These are phyloP conservation scores for Moesziomyces sp. DNA, from an alignment of 1,284 basidiomycete genomes.

Conservation along the genomic window DNA sequence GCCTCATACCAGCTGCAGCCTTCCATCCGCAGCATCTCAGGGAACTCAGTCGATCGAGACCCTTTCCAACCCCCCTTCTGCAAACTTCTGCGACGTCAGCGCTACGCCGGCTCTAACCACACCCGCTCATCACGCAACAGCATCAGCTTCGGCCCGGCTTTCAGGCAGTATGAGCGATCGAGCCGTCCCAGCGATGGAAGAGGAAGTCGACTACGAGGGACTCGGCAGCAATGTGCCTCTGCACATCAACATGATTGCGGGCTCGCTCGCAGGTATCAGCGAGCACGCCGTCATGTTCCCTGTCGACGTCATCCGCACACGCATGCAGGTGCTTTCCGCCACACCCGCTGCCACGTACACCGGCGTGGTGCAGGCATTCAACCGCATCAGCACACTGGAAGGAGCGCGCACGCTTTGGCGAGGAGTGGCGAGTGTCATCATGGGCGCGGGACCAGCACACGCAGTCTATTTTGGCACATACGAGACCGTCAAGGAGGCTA, in stretches of 20 bases:
- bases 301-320: conserved; percentile 97
- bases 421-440: conserved; percentile 94
- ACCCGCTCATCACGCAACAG: neutral
- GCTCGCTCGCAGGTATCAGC: conserved; percentile 95
- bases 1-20: conserved; percentile 20
- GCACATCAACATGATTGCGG: conserved; percentile 92
- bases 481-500: conserved; percentile 91
- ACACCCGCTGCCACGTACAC: conserved; percentile 85
- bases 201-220: conserved; percentile 66
- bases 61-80: neutral
- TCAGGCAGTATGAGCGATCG: conserved; percentile 36
- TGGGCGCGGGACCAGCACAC: conserved; percentile 97
- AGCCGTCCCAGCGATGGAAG: conserved; percentile 44
- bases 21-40: conserved; percentile 30
- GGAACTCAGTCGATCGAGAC: conserved; percentile 1
- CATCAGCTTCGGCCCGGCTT: conserved; percentile 1
- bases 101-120: neutral
- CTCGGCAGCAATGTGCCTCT: conserved; percentile 62
- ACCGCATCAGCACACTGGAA: conserved; percentile 90
- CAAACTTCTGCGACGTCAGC: neutral
- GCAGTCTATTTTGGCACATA: conserved; percentile 98
- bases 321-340: conserved; percentile 93
- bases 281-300: conserved; percentile 99
- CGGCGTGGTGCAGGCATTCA: conserved; percentile 87
- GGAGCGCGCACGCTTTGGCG: conserved; percentile 91